Evolutionary conservation across 768 basidiomycete species (phyloP).

Genomic region (Tricholoma sp.): DNA sequence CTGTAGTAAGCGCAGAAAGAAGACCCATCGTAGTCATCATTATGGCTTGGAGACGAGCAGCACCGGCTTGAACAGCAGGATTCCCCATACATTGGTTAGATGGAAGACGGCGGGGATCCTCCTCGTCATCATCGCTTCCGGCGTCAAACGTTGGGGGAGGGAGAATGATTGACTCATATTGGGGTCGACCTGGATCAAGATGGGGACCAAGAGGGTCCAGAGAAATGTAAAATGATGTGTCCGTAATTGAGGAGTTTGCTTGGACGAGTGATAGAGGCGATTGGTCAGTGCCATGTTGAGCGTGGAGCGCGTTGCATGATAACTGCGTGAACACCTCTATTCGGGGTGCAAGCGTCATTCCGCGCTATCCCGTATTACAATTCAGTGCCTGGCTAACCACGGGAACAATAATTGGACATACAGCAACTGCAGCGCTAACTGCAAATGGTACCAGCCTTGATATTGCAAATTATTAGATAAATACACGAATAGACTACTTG

Average conservation of each 20-base stretch:
- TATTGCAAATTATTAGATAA: background rate
- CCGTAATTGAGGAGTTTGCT: slow-evolving; percentile 5
- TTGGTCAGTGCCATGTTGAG: slow-evolving; percentile 35
- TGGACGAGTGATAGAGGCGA: slow-evolving; percentile 20
- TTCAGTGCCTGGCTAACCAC: background rate
- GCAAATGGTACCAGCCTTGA: slow-evolving; percentile 77
- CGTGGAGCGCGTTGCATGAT: slow-evolving; percentile 56
- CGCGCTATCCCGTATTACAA: slow-evolving; percentile 43
- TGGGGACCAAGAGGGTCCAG: slow-evolving; percentile 29
- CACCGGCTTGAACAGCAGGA: slow-evolving; percentile 64
- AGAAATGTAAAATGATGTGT: slow-evolving; percentile 21
- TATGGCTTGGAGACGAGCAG: slow-evolving; percentile 66
- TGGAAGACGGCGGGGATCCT: slow-evolving; percentile 33
- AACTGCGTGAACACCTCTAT: slow-evolving; percentile 79
- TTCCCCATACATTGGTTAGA: slow-evolving; percentile 32
- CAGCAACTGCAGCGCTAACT: slow-evolving; percentile 57
- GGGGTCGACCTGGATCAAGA: slow-evolving; percentile 6
- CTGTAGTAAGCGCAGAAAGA: slow-evolving; percentile 79
- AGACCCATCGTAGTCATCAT: slow-evolving; percentile 78
- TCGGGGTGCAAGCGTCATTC: slow-evolving; percentile 78
- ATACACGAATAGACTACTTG: too few species aligned
- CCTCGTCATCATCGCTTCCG: slow-evolving; percentile 18
- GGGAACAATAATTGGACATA: slow-evolving; percentile 33
- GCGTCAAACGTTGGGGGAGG: background rate
- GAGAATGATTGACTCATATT: background rate